These are phyloP conservation scores for Leishmania mexicana DNA, from an alignment of 208 protist species.

Conservation along the genomic window DNA sequence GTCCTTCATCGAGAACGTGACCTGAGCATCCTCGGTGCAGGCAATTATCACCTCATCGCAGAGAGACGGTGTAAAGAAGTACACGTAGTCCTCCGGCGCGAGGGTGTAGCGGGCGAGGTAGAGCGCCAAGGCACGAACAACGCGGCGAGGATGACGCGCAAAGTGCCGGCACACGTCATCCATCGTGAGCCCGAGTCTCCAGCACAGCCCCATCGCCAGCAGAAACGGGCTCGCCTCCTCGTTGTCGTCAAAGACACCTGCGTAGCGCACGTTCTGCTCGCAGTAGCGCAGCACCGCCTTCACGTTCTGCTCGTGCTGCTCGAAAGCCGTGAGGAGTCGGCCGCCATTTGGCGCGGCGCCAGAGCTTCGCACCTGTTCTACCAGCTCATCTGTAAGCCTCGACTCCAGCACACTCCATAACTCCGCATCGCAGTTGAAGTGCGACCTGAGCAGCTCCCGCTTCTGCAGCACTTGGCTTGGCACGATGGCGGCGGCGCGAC, in stretches of 20 bases:
- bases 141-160: slow-evolving; percentile 67
- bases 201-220: slow-evolving; percentile 57
- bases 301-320: slow-evolving; percentile 56
- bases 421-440: slow-evolving; percentile 75
- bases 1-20: slow-evolving; percentile 60
- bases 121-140: slow-evolving; percentile 70
- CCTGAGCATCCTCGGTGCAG: slow-evolving; percentile 44
- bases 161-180: slow-evolving; percentile 63
- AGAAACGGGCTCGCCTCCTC: slow-evolving; percentile 81
- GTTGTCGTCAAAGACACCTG: slow-evolving; percentile 67
- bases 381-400: slow-evolving; percentile 21
- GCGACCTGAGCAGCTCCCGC: slow-evolving; percentile 45
- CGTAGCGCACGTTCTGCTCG: slow-evolving; percentile 72
- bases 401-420: slow-evolving; percentile 53
- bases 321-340: slow-evolving; percentile 45
- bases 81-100: slow-evolving; percentile 69
- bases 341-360: not conserved
- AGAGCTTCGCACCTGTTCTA: slow-evolving; percentile 24
- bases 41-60: slow-evolving; percentile 76
- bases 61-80: slow-evolving; percentile 63
- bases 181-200: slow-evolving; percentile 42
- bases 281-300: slow-evolving; percentile 67
- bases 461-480: slow-evolving; percentile 53
- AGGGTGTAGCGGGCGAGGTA: slow-evolving; percentile 74
- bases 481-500: slow-evolving; percentile 35